Evolutionary conservation across 2,329 filamentous ascomycete genomes (phyloP), one percentile per base, ranked within the genome.

Genomic region (Penicillium sp.): DNA sequence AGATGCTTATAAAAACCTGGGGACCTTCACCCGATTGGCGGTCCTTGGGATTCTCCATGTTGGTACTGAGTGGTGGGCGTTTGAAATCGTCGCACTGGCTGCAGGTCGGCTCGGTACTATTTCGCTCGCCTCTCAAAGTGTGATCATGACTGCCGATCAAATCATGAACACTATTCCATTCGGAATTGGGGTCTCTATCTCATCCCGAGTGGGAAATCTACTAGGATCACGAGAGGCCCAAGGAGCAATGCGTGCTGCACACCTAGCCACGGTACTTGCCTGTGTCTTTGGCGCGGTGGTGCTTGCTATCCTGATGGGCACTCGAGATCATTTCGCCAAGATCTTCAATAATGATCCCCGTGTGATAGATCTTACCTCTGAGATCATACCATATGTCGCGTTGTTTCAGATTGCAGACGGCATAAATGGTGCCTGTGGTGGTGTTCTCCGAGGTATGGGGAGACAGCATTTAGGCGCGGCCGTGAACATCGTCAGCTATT

Each of bases 41-140:
- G 74, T 89, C 14, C 79, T 96, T 0, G 92, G 91, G 0, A 81
- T 96, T 43, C 76, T 96, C 3, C 91, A 96, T 62, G 90, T 96
- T 5, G 92, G 90, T 3, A 95, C 91, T 0, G 92, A 96, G 74
- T 96, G 91, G 91, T 96, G 91, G 91, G 92, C 91, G 0, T 96
- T 96, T 66, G 91, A 96, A 74, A 93, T 96, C 63, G 90, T 96
- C 1, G 90, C 91, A 1, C 82, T 96, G 0, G 90, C 89, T 2
- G 91, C 91, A 5, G 91, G 91, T 1, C 84, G 87, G 35, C 82
- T 96, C 0, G 92, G 92, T 3, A 93, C 90, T 0, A 84, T 92
- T 33, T 83, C 90, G 0, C 80, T 96, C 0, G 91, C 91, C 1
- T 90, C 91, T 0, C 91, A 96, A 73, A 90, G 86, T 48, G 90